Conservation (phyloP, 2,329 filamentous ascomycete species). For the Colletotrichum cereale region DNA sequence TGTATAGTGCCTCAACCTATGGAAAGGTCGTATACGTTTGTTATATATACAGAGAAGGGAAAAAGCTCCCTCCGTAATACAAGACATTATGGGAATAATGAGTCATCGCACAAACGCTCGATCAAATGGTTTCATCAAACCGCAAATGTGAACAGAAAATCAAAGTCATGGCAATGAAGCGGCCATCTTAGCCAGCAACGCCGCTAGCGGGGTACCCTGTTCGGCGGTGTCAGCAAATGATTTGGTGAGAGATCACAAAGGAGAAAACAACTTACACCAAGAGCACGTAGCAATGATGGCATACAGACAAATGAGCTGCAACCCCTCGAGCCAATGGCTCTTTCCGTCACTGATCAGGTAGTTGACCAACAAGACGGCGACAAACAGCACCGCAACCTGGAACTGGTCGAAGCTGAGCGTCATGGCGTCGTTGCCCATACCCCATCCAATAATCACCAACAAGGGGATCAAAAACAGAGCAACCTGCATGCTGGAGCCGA, state of each 20-base stretch:
- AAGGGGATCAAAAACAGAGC: constrained; percentile 83
- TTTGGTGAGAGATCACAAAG: accelerated
- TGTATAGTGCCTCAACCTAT: constrained; percentile 9
- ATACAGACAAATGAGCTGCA: constrained; percentile 81
- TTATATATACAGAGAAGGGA: constrained; percentile 20
- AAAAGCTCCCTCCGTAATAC: not conserved
- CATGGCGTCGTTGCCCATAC: constrained; percentile 78
- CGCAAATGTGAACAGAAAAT: not conserved
- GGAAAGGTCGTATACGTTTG: not conserved
- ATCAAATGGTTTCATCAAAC: not conserved
- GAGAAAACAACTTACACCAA: constrained; percentile 64
- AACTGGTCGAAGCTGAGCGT: constrained; percentile 89
- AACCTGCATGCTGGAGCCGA: constrained; percentile 85
- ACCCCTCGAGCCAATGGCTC: constrained; percentile 86
- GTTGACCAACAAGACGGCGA: constrained; percentile 86
- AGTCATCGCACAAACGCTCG: constrained; percentile 21
- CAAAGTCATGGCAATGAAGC: not conserved
- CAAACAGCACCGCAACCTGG: constrained; percentile 87
- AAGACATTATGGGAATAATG: constrained; percentile 34
- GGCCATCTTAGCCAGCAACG: constrained; percentile 29
- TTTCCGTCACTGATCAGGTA: constrained; percentile 87
- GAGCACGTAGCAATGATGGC: constrained; percentile 80
- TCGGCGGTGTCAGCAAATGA: not conserved
- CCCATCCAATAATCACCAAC: constrained; percentile 83
- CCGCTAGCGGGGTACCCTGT: constrained; percentile 33